Evolutionary conservation across 345 rosid genomes (phyloP).

Genomic region (Microthlaspi erraticum): DNA sequence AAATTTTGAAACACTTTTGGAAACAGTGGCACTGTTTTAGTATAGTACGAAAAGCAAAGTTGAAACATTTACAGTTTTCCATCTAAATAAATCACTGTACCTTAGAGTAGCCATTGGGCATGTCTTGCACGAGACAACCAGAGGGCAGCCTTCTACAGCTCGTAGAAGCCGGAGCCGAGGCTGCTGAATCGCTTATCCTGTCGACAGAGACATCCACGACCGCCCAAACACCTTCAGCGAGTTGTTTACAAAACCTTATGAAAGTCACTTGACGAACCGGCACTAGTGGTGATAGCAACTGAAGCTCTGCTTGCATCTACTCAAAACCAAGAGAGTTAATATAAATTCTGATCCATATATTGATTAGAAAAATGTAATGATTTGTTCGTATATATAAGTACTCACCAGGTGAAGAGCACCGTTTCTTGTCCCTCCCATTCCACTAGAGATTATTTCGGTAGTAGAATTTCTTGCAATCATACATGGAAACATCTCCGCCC

Average conservation of each 20-base stretch:
- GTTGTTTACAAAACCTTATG: conserved; percentile 93
- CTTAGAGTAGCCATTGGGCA: conserved; percentile 95
- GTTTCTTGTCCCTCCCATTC: conserved; percentile 86
- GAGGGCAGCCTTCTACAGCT: conserved; percentile 88
- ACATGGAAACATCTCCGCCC: conserved; percentile 95
- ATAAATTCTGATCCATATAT: neutral
- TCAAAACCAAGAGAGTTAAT: neutral
- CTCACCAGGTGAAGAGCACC: conserved; percentile 87
- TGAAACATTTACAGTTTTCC: no score
- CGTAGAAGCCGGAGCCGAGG: conserved; percentile 15
- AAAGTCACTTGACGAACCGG: conserved; percentile 87
- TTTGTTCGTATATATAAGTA: neutral
- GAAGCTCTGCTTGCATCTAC: conserved; percentile 92
- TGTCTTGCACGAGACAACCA: conserved; percentile 91
- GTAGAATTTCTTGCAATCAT: conserved; percentile 74
- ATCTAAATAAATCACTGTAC: conserved; percentile 41
- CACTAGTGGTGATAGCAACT: conserved; percentile 87
- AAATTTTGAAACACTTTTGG: neutral
- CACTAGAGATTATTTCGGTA: conserved; percentile 70
- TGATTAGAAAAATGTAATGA: neutral
- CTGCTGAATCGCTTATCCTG: conserved; percentile 52
- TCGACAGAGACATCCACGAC: conserved; percentile 93
- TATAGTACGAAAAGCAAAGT: no score
- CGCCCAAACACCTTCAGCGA: conserved; percentile 88
- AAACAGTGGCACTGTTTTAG: no score